phyloP scores from a whole-genome alignment of 305 asterid species.

The Solanum chacoense region DNA sequence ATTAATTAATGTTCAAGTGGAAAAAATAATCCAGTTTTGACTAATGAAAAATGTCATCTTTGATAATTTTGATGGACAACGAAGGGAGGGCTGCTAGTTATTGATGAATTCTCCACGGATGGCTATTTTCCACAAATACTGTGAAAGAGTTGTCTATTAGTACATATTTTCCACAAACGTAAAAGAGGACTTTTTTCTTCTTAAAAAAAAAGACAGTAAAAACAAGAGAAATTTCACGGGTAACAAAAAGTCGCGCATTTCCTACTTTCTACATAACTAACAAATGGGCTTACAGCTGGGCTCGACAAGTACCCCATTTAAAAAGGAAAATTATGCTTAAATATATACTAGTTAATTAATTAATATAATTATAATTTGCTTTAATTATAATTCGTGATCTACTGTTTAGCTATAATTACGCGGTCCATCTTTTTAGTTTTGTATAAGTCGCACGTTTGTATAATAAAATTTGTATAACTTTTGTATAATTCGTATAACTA shows the following conservation, averaged over 20 bases:
- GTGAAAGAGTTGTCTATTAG: too few species aligned
- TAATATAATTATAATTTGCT: too few species aligned
- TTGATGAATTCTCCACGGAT: background rate
- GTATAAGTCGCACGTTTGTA: too few species aligned
- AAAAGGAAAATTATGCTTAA: too few species aligned
- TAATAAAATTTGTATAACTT: too few species aligned
- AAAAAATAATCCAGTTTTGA: background rate
- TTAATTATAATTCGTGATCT: too few species aligned
- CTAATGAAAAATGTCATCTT: background rate
- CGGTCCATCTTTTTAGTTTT: too few species aligned
- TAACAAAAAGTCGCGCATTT: background rate
- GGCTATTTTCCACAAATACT: background rate
- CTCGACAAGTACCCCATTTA: background rate
- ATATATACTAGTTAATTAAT: too few species aligned
- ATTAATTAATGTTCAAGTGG: background rate
- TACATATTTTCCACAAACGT: background rate
- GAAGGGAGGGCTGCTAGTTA: background rate
- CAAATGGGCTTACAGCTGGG: background rate
- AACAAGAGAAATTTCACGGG: background rate
- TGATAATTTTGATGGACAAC: background rate
- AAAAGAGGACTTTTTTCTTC: background rate
- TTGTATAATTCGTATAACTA: too few species aligned
- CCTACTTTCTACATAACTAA: background rate
- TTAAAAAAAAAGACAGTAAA: too few species aligned
- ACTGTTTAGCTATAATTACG: too few species aligned